These are phyloP conservation scores for Bipolaris oryzae DNA, from an alignment of 2,329 filamentous ascomycete genomes.

Conservation along the genomic window DNA sequence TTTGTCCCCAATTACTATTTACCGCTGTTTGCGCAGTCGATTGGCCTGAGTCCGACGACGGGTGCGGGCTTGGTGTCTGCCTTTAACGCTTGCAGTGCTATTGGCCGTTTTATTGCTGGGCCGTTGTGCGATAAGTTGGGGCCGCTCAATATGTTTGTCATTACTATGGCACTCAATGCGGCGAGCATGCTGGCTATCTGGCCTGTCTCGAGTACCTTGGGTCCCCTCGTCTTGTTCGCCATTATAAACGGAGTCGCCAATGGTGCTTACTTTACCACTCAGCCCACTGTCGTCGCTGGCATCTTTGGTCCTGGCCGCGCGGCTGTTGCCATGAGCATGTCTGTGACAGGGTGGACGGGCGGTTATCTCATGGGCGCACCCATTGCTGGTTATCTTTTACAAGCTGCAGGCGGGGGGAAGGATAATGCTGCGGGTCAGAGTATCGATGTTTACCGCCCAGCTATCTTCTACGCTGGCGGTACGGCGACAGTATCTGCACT, in stretches of 20 bases:
- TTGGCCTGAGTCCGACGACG: constrained; percentile 33
- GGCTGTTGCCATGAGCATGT: constrained; percentile 37
- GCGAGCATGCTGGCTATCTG: constrained; percentile 41
- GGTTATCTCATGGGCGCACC: constrained; percentile 40
- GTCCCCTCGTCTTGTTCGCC: constrained; percentile 35
- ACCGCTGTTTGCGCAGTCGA: constrained; percentile 36
- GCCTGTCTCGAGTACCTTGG: constrained; percentile 35
- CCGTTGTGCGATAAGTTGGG: constrained; percentile 40
- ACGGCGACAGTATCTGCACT: constrained; percentile 28
- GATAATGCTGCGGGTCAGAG: constrained; percentile 13
- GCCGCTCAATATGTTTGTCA: constrained; percentile 40
- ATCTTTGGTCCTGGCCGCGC: constrained; percentile 39
- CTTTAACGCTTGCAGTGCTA: constrained; percentile 40
- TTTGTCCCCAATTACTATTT: constrained; percentile 42
- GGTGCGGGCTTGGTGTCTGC: constrained; percentile 36
- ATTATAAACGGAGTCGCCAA: constrained; percentile 40
- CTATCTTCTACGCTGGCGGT: constrained; percentile 41
- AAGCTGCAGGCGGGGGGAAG: constrained; percentile 31
- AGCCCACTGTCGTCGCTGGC: constrained; percentile 37
- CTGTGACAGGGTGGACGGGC: constrained; percentile 33
- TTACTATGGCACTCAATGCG: constrained; percentile 35
- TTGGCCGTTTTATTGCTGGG: constrained; percentile 35
- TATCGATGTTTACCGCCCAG: constrained; percentile 34
- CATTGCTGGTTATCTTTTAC: constrained; percentile 35
- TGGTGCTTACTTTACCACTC: constrained; percentile 36